Conservation (phyloP, 306 rosid genomes). For the Adenanthera pavonina region DNA sequence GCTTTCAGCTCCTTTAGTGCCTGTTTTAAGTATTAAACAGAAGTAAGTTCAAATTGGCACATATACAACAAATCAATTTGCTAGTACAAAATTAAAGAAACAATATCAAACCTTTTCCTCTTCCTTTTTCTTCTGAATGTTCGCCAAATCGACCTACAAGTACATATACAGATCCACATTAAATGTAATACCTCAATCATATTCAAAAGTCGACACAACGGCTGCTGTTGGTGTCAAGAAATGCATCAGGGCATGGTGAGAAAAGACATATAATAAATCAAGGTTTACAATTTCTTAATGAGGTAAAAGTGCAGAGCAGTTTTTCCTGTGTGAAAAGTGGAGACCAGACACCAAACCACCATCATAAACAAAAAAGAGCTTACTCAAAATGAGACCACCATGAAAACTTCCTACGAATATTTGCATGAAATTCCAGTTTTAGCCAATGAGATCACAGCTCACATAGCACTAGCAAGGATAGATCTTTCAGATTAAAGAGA, state of each 20-base stretch:
- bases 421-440: not conserved
- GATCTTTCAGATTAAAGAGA: not conserved
- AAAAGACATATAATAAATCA: not conserved
- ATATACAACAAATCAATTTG: conserved; percentile 8
- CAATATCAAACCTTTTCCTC: conserved; percentile 81
- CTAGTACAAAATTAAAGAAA: not conserved
- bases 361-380: not conserved
- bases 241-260: not conserved
- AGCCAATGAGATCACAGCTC: not conserved
- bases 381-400: not conserved
- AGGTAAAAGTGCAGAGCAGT: not conserved
- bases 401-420: not conserved
- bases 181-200: conserved; percentile 7
- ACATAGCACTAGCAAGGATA: not conserved
- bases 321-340: not conserved
- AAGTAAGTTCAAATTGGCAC: not conserved
- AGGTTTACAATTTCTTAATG: not conserved
- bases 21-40: conserved; percentile 46
- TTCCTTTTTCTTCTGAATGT: conserved; percentile 89
- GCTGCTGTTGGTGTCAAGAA: not conserved
- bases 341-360: not conserved
- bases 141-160: conserved; percentile 79
- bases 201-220: not conserved
- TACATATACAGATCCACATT: not conserved
- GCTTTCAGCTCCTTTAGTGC: conserved; percentile 82